phyloP scores from a whole-genome alignment of 1,139 yeast genomes.

The Suhomyces bribrorum region DNA sequence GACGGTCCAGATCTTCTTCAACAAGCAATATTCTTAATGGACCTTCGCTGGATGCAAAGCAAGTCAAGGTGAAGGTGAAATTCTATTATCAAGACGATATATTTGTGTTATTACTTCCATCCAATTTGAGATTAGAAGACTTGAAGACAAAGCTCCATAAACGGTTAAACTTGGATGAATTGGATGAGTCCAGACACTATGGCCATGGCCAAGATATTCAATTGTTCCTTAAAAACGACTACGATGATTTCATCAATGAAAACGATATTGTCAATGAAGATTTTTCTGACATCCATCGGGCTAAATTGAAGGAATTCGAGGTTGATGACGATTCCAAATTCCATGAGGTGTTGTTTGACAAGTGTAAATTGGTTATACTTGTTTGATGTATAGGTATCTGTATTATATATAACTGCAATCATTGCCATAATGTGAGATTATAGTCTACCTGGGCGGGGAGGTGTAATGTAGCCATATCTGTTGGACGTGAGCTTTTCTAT shows the following conservation, averaged over 20 bases:
- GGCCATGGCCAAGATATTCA: conserved; percentile 19
- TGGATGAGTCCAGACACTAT: background rate
- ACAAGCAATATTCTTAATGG: conserved; percentile 11
- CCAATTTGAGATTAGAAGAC: conserved; percentile 58
- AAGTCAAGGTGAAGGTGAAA: conserved; percentile 62
- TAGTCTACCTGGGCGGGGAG: background rate
- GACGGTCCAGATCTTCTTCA: conserved; percentile 16
- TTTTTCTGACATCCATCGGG: conserved; percentile 24
- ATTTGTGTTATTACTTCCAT: conserved; percentile 79
- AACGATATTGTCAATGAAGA: conserved; percentile 30
- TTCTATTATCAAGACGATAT: conserved; percentile 89
- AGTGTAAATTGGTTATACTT: conserved; percentile 46
- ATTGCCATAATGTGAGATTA: background rate
- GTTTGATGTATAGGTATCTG: conserved; percentile 9
- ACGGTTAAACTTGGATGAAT: conserved; percentile 47
- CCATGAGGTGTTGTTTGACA: conserved; percentile 45
- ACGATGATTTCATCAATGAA: conserved; percentile 40
- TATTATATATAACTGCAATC: background rate
- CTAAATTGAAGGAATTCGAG: conserved; percentile 35
- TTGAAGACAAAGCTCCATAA: conserved; percentile 65
- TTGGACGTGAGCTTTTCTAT: too few species aligned
- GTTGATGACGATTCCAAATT: conserved; percentile 44
- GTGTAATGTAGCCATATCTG: too few species aligned
- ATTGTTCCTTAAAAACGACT: conserved; percentile 44
- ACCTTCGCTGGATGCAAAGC: conserved; percentile 10